Evolutionary conservation across 129 eudicot genomes (phyloP).

Genomic region (Flaveria linearis): DNA sequence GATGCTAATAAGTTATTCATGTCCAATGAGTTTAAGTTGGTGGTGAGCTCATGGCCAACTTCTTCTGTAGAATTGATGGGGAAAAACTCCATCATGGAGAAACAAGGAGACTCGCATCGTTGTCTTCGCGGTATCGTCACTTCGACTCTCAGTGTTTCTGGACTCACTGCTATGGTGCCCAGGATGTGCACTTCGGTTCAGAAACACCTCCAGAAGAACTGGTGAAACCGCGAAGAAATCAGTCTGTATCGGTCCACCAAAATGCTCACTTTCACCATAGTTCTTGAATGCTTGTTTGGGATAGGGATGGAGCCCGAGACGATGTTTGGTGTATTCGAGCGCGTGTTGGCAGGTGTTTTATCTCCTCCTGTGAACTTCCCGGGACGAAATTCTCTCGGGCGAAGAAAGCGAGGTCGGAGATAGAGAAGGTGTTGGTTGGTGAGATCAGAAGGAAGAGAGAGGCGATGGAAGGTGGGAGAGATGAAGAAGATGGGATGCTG

Average conservation of each 20-base stretch:
- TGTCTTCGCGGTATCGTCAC: slow-evolving; percentile 62
- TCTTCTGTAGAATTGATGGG: slow-evolving; percentile 86
- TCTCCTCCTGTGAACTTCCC: slow-evolving; percentile 57
- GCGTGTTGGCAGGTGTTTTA: slow-evolving; percentile 68
- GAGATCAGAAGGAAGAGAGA: slow-evolving; percentile 58
- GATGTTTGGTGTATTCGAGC: slow-evolving; percentile 57
- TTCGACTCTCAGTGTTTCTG: slow-evolving; percentile 45
- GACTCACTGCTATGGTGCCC: slow-evolving; percentile 63
- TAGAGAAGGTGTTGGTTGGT: slow-evolving; percentile 48
- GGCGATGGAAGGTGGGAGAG: slow-evolving; percentile 45
- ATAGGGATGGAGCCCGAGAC: slow-evolving; percentile 50
- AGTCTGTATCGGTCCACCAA: slow-evolving; percentile 54
- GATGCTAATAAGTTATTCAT: slow-evolving; percentile 72
- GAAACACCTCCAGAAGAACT: slow-evolving; percentile 50
- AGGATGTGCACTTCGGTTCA: slow-evolving; percentile 54
- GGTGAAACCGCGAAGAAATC: slow-evolving; percentile 43
- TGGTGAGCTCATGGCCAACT: slow-evolving; percentile 83
- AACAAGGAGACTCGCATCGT: slow-evolving; percentile 71
- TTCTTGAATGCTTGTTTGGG: slow-evolving; percentile 76
- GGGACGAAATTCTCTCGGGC: slow-evolving; percentile 69
- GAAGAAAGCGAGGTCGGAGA: slow-evolving; percentile 60
- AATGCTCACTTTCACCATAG: slow-evolving; percentile 61
- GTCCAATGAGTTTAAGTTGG: slow-evolving; percentile 83
- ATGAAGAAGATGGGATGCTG: slow-evolving; percentile 40
- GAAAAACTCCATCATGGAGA: slow-evolving; percentile 71